Conservation (phyloP, 495 filamentous ascomycete species). For the Daldinia childiae region DNA sequence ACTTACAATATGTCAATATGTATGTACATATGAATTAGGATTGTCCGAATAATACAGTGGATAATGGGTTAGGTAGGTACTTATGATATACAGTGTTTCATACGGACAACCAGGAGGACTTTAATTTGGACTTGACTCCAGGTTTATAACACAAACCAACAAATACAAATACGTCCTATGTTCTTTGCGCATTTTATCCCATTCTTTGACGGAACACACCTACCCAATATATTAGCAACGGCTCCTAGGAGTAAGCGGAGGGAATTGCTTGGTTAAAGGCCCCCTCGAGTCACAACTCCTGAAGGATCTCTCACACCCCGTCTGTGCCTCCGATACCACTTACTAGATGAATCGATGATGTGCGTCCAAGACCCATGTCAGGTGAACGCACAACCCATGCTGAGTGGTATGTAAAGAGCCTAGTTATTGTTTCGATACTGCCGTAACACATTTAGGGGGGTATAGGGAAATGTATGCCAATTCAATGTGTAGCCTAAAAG, state of each 20-base stretch:
- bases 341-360: conserved; percentile 41
- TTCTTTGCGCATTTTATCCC: not conserved
- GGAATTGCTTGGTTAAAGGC: conserved; percentile 22
- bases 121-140: conserved; percentile 12
- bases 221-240: conserved; percentile 22
- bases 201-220: conserved; percentile 2
- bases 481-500: conserved; percentile 4
- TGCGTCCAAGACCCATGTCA: conserved; percentile 30
- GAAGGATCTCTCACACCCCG: conserved; percentile 42
- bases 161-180: not conserved
- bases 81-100: conserved; percentile 13
- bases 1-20: conserved; percentile 17
- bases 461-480: not conserved
- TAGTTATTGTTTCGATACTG: conserved; percentile 18
- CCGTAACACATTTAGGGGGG: conserved; percentile 13
- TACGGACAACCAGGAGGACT: conserved; percentile 11
- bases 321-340: conserved; percentile 38
- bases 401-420: conserved; percentile 12
- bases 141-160: not conserved
- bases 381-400: conserved; percentile 11
- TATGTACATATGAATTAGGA: not conserved
- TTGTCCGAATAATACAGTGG: not conserved
- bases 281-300: conserved; percentile 30
- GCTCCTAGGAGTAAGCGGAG: conserved; percentile 20
- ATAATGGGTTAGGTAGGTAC: not conserved